Evolutionary conservation across 768 basidiomycete genomes (phyloP).

Genomic region (Termitomyces sp.): DNA sequence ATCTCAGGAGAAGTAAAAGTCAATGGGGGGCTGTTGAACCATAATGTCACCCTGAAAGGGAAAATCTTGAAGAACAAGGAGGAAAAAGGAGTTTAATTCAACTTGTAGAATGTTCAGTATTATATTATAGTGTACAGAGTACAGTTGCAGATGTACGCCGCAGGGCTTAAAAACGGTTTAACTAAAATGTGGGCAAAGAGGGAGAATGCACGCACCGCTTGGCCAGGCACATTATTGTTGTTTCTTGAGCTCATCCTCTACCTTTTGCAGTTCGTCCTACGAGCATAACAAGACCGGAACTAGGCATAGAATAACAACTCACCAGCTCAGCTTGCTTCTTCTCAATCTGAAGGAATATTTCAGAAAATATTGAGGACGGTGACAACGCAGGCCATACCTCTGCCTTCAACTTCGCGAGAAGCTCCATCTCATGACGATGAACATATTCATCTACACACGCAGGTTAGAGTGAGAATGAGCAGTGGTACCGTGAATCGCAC

Average conservation of each 20-base stretch:
- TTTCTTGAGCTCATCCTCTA: conserved; percentile 18
- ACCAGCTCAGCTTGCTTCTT: conserved; percentile 30
- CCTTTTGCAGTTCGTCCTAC: conserved; percentile 20
- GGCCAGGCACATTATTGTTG: conserved; percentile 2
- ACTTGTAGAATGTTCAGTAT: background rate
- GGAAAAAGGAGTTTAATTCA: too few species aligned
- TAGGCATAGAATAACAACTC: background rate
- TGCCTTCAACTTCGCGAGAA: conserved; percentile 52
- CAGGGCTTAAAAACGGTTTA: background rate
- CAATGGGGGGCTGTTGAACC: background rate
- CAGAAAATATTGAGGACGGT: background rate
- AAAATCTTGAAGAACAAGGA: background rate
- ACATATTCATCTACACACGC: conserved; percentile 52
- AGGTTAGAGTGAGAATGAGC: conserved; percentile 4
- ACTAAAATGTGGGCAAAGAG: background rate
- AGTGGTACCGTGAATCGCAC: conserved; percentile 4
- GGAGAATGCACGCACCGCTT: background rate
- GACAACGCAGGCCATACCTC: conserved; percentile 32
- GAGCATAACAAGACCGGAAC: background rate
- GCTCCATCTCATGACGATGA: conserved; percentile 49
- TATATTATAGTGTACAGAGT: background rate
- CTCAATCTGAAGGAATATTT: conserved; percentile 20
- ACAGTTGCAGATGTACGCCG: background rate
- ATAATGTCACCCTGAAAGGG: background rate
- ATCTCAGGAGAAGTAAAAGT: background rate